phyloP scores from a whole-genome alignment of 75 land plant species.

The Pinus albicaulis region DNA sequence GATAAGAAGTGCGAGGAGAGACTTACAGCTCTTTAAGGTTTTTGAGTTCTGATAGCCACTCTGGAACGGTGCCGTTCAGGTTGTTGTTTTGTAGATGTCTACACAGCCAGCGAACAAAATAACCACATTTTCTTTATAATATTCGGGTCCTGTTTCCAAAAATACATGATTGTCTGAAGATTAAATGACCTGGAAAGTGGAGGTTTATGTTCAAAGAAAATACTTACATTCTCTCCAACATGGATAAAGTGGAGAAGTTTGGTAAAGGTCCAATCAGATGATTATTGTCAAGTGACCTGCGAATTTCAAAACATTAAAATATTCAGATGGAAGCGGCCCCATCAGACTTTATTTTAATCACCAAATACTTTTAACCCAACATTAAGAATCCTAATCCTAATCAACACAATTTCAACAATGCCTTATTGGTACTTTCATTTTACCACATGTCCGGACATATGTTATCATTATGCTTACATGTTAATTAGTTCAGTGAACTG shows the following conservation, averaged over 20 bases:
- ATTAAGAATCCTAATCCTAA: no score
- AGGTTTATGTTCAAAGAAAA: not conserved
- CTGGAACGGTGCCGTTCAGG: not conserved
- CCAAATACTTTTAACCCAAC: no score
- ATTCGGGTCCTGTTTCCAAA: no score
- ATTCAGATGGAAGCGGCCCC: no score
- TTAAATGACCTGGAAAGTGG: no score
- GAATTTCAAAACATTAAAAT: not conserved
- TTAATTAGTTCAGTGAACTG: not conserved
- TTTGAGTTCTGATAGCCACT: not conserved
- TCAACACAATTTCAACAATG: not conserved
- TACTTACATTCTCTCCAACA: slow-evolving; percentile 4
- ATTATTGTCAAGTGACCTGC: not conserved
- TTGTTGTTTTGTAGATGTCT: slow-evolving; percentile 9
- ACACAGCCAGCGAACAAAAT: not conserved
- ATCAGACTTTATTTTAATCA: no score
- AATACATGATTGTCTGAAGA: not conserved
- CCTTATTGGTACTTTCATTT: not conserved
- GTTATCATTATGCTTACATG: not conserved
- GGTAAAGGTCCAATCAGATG: not conserved
- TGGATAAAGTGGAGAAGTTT: not conserved
- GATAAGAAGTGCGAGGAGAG: not conserved
- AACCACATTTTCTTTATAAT: no score
- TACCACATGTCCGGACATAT: not conserved
- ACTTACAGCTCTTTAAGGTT: slow-evolving; percentile 4